A percentile compares a stretch with the other conserved stretches of the same genome.
These are phyloP conservation scores for Pyricularia pennisetigena DNA, from an alignment of 2,329 filamentous ascomycete species.

Conservation along the genomic window DNA sequence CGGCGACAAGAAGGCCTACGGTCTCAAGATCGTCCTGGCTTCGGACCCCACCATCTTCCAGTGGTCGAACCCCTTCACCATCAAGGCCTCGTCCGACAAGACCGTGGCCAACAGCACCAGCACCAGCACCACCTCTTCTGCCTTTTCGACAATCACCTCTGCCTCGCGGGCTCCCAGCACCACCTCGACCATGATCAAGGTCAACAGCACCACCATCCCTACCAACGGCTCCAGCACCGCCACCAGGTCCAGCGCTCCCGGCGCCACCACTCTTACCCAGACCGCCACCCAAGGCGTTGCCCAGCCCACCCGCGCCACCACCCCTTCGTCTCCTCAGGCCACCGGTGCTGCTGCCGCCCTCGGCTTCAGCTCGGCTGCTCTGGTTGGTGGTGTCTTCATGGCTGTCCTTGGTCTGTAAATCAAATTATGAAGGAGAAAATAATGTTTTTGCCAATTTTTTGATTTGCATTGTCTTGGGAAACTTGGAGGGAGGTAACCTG, in stretches of 20 bases:
- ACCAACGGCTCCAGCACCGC: conserved; percentile 13
- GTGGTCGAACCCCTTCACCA: conserved; percentile 53
- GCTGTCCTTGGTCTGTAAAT: conserved; percentile 32
- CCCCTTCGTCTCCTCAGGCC: conserved; percentile 11
- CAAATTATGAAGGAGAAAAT: background rate
- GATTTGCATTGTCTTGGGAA: background rate
- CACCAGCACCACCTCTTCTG: conserved; percentile 13
- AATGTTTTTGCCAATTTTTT: conserved; percentile 2
- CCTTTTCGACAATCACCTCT: conserved; percentile 9
- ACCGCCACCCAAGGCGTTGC: conserved; percentile 12
- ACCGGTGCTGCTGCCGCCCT: conserved; percentile 16
- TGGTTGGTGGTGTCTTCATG: conserved; percentile 28
- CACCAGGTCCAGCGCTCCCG: conserved; percentile 10
- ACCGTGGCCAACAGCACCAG: conserved; percentile 12
- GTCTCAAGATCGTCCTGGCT: conserved; percentile 43
- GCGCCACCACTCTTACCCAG: conserved; percentile 15
- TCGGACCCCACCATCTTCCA: conserved; percentile 41
- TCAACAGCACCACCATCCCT: conserved; percentile 13
- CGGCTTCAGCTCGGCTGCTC: conserved; percentile 25
- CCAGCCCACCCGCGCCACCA: conserved; percentile 11
- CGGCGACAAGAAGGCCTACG: conserved; percentile 39
- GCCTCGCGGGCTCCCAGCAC: conserved; percentile 7
- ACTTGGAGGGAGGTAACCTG: background rate
- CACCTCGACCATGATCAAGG: conserved; percentile 11
- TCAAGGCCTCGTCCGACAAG: conserved; percentile 23